Evolutionary conservation across 164 flowering plant genomes (phyloP).

Genomic region (Tinospora cordifolia): DNA sequence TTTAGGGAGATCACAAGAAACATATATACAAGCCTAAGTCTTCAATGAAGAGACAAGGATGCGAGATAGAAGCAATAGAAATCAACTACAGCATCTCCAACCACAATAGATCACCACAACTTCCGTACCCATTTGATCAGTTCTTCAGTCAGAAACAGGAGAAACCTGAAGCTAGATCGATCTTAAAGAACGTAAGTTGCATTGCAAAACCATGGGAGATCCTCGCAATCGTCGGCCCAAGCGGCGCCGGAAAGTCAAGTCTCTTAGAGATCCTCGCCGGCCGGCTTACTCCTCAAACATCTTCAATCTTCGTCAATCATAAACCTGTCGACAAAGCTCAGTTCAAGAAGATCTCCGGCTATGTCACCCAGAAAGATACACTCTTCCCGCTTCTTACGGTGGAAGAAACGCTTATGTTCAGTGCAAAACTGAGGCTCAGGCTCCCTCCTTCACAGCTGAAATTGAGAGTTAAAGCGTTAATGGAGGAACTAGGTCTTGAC

Average conservation of each 20-base stretch:
- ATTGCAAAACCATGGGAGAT: constrained; percentile 81
- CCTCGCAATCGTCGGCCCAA: constrained; percentile 86
- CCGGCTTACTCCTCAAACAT: constrained; percentile 37
- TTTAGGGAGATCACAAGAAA: background rate
- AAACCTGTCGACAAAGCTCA: constrained; percentile 39
- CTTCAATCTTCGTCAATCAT: constrained; percentile 46
- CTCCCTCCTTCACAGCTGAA: constrained; percentile 29
- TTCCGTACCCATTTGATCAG: constrained; percentile 15
- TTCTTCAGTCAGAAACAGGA: constrained; percentile 23
- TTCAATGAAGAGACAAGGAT: constrained; percentile 69
- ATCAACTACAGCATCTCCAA: constrained; percentile 58
- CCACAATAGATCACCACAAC: constrained; percentile 22
- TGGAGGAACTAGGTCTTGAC: constrained; percentile 60
- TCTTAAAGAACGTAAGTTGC: constrained; percentile 53
- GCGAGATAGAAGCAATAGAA: constrained; percentile 81
- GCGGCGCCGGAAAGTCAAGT: constrained; percentile 90
- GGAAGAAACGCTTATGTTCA: constrained; percentile 76
- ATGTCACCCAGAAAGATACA: constrained; percentile 78
- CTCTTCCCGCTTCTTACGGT: constrained; percentile 90
- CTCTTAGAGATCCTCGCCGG: constrained; percentile 75
- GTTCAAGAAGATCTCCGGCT: constrained; percentile 75
- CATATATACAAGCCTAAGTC: constrained; percentile 1
- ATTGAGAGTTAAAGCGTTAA: constrained; percentile 42
- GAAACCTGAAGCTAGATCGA: constrained; percentile 22
- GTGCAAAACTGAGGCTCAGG: constrained; percentile 56